Base-by-base conservation (phyloP, 2,329 filamentous ascomycete species). In the Kalaharituber pfeilii region DNA sequence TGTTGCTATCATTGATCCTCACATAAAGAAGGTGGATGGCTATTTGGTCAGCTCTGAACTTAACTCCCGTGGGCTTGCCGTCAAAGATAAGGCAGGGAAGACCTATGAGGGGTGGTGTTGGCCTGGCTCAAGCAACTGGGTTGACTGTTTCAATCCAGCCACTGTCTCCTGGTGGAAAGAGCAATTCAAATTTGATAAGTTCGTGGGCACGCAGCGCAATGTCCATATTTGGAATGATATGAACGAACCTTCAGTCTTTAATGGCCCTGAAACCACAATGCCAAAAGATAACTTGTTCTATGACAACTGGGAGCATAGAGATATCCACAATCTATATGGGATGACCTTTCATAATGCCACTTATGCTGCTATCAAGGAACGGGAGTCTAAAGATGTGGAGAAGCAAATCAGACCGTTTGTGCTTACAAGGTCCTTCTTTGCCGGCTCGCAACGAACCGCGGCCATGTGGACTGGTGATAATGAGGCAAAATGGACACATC, bases 381-480 rank as follows among this genome's bases (percentile, higher is more conserved):
- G 91, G 61, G 87, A 91, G 71, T 50, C 58, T 27, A 84, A 87
- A 69, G 86, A 86, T 52, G 87, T 93, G 68, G 71, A 82, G 26
- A 80, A 82, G 29, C 47, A 28, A 50, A 6, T 18, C 2, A 82
- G 91, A 4, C 91, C 91, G 0, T 98, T 98, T 66, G 79, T 95
- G 9, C 77, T 98, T 51, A 98, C 91, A 1, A 83, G 91, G 28
- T 84, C 88, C 0, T 98, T 93, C 72, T 98, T 82, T 66, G 79
- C 89, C 11, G 91, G 91, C 30, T 87, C 84, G 53, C 91, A 98
- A 70, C 81, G 89, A 54, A 72, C 86, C 42, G 86, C 86, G 59
- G 89, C 91, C 56, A 95, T 95, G 88, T 98, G 91, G 91, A 98
- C 91, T 20, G 91, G 91, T 57, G 91, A 98, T 67, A 98, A 98